Evolutionary conservation across 371 early-diverging fungal genomes (phyloP).

Genomic region (Capillidium heterosporum): DNA sequence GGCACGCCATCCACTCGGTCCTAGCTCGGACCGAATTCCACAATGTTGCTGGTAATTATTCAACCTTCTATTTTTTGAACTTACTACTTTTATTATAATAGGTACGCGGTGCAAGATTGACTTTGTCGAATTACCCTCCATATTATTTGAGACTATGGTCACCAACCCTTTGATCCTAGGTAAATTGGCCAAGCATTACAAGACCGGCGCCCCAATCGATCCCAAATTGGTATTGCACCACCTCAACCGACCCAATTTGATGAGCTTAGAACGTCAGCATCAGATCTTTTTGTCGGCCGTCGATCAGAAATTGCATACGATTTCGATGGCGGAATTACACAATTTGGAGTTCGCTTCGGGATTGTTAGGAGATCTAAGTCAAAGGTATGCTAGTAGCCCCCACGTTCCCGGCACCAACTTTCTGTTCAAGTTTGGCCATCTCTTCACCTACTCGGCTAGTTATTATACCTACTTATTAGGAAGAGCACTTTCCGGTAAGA

Average conservation of each 20-base stretch:
- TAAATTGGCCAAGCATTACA: constrained; percentile 44
- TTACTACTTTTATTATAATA: constrained; percentile 1
- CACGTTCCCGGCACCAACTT: constrained; percentile 50
- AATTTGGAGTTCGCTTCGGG: neutral
- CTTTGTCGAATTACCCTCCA: constrained; percentile 93
- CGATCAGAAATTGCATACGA: constrained; percentile 56
- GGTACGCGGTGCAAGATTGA: constrained; percentile 84
- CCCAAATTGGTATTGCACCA: constrained; percentile 24
- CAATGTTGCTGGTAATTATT: constrained; percentile 54
- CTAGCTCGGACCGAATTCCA: constrained; percentile 85
- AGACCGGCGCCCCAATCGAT: constrained; percentile 32
- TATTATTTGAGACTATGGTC: constrained; percentile 82
- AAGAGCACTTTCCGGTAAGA: constrained; percentile 52
- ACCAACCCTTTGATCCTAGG: constrained; percentile 47
- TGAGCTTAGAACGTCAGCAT: constrained; percentile 60
- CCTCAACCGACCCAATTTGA: constrained; percentile 21
- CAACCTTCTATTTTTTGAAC: neutral
- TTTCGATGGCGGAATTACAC: constrained; percentile 8
- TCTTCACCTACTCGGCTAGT: constrained; percentile 78
- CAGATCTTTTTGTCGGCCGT: constrained; percentile 77
- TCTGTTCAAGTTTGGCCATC: constrained; percentile 83
- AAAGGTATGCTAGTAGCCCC: constrained; percentile 31
- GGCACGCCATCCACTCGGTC: constrained; percentile 96
- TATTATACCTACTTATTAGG: constrained; percentile 91
- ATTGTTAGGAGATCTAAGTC: neutral